Base-by-base conservation (phyloP, 495 filamentous ascomycete species). In the Lepidopterella palustris region DNA sequence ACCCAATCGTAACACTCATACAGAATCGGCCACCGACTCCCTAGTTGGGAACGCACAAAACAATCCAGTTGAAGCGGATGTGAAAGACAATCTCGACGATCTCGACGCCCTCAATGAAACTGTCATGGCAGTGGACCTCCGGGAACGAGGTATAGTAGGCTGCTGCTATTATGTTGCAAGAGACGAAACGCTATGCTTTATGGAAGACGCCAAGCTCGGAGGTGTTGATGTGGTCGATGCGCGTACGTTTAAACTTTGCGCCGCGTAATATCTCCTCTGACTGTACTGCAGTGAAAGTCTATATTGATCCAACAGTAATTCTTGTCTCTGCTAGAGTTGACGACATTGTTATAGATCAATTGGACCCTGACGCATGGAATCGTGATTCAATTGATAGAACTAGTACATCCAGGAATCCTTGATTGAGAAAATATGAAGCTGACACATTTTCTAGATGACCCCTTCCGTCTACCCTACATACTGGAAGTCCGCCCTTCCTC, bases 141-240 rank as follows among this genome's bases (percentile, higher is more conserved):
- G 80, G 55, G 83, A 87, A 21, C 75, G 82, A 13, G 85, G 81
- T 0, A 87, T 81, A 0, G 78, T 97, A 13, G 93, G 93, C 4
- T 97, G 92, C 69, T 85, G 88, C 24, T 96, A 93, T 71, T 98
- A 92, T 71, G 77, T 86, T 21, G 85, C 84, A 3, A 73, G 80
- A 42, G 84, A 95, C 29, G 85, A 90, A 68, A 85, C 76, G 49
- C 72, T 98, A 11, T 87, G 86, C 29, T 73, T 97, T 50, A 82
- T 95, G 66, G 85, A 92, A 63, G 93, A 97, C 68, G 79, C 87
- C n/a, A 80, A 80, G 32, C 77, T 85, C 47, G 87, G 87, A 2
- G 82, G 81, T 6, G 70, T 85, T 15, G 89, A 92, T 35, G 77
- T 84, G 23, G 76, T 96, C 25, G 84, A 95, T 67, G 82, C 74